Conservation (phyloP, 768 basidiomycete genomes). For the Jaapia argillacea region DNA sequence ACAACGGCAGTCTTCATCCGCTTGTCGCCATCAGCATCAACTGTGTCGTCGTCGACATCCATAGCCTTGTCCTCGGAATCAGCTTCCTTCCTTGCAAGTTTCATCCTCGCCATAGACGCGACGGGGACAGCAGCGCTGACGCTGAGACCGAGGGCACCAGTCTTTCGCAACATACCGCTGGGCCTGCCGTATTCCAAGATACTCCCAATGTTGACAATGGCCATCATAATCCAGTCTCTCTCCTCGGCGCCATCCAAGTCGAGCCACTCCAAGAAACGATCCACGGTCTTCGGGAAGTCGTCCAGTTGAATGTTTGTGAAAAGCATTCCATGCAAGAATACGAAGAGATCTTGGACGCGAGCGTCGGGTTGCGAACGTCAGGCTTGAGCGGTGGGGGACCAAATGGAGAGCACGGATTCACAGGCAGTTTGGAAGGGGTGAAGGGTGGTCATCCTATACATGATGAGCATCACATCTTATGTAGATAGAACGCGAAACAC, state of each 20-base stretch:
- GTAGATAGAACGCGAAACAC: slow-evolving; percentile 3
- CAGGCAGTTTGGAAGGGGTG: slow-evolving; percentile 84
- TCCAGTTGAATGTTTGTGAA: slow-evolving; percentile 95
- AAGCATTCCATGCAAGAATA: slow-evolving; percentile 92
- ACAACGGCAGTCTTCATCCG: slow-evolving; percentile 17
- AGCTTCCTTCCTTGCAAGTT: slow-evolving; percentile 21
- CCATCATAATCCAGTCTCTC: slow-evolving; percentile 98
- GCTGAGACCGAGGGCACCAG: slow-evolving; percentile 43
- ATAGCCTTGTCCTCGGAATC: slow-evolving; percentile 43
- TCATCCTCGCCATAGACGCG: slow-evolving; percentile 24
- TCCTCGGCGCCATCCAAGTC: slow-evolving; percentile 73
- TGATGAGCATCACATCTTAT: slow-evolving; percentile 2
- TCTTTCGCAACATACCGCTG: slow-evolving; percentile 55
- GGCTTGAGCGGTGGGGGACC: slow-evolving; percentile 61
- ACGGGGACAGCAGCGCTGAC: slow-evolving; percentile 30
- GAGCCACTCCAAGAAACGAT: slow-evolving; percentile 80
- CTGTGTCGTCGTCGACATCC: slow-evolving; percentile 52
- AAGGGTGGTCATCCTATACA: slow-evolving; percentile 73
- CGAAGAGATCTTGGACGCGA: slow-evolving; percentile 67
- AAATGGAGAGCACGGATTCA: slow-evolving; percentile 81
- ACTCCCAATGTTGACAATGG: slow-evolving; percentile 67
- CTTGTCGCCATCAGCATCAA: slow-evolving; percentile 15
- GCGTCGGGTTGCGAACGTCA: slow-evolving; percentile 67
- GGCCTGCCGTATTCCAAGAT: slow-evolving; percentile 84
- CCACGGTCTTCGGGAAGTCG: slow-evolving; percentile 74